Evolutionary conservation across 1,284 basidiomycete genomes (phyloP).

Genomic region (Dichomitus squalens): DNA sequence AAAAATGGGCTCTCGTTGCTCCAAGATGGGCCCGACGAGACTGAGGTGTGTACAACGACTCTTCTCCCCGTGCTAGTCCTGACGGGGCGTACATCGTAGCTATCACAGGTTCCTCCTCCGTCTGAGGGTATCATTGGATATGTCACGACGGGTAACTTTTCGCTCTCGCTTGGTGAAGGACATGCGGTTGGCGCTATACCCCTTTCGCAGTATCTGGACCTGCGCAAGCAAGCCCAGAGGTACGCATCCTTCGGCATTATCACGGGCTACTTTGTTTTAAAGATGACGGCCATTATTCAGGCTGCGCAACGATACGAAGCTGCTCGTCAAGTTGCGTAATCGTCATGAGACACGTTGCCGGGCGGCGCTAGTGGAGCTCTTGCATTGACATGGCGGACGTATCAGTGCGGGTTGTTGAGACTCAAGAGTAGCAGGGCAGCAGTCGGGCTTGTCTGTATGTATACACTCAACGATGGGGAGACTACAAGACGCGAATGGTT

Average conservation of each 20-base stretch:
- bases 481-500: not conserved
- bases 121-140: constrained; percentile 68
- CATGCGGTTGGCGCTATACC: constrained; percentile 75
- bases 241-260: constrained; percentile 26
- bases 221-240: constrained; percentile 55
- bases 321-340: constrained; percentile 46
- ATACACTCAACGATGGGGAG: constrained; percentile 2
- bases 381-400: constrained; percentile 5
- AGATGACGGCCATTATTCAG: not conserved
- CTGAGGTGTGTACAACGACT: constrained; percentile 38
- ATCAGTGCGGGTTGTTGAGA: not conserved
- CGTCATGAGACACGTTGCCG: constrained; percentile 42
- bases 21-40: constrained; percentile 37
- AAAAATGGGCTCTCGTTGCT: constrained; percentile 21
- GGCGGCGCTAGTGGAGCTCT: constrained; percentile 33
- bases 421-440: not conserved
- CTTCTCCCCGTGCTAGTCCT: not conserved
- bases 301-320: constrained; percentile 13
- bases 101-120: constrained; percentile 45
- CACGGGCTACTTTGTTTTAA: not conserved
- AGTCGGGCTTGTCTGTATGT: not conserved
- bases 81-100: constrained; percentile 35
- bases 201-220: constrained; percentile 52
- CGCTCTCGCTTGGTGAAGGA: constrained; percentile 74
- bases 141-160: constrained; percentile 79